Evolutionary conservation across 2,329 filamentous ascomycete genomes (phyloP).

Genomic region (Neospermospora avenae): DNA sequence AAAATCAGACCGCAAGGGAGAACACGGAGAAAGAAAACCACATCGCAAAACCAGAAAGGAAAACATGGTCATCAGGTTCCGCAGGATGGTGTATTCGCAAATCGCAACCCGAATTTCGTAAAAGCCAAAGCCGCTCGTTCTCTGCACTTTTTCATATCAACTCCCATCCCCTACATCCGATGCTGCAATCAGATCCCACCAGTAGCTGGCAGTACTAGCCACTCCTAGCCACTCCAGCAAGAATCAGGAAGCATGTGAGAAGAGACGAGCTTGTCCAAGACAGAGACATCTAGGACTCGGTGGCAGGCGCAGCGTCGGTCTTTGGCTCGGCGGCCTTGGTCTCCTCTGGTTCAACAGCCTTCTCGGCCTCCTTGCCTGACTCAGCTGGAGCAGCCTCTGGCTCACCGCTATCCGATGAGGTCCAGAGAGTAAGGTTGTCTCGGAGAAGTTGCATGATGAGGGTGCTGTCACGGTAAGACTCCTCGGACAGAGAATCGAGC

Average conservation of each 20-base stretch:
- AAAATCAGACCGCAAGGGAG: constrained; percentile 28
- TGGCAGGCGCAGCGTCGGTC: constrained; percentile 39
- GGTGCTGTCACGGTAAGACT: constrained; percentile 98
- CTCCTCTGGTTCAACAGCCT: constrained; percentile 49
- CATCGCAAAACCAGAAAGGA: constrained; percentile 35
- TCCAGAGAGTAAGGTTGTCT: constrained; percentile 98
- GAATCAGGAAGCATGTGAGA: constrained; percentile 38
- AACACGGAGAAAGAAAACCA: constrained; percentile 14
- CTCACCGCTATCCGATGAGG: constrained; percentile 85
- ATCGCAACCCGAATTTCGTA: constrained; percentile 26
- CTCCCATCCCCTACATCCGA: constrained; percentile 34
- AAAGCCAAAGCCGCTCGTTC: constrained; percentile 31
- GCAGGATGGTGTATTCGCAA: constrained; percentile 39
- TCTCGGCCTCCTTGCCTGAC: constrained; percentile 60
- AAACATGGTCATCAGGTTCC: constrained; percentile 37
- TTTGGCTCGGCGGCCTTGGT: constrained; percentile 31
- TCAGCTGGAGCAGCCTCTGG: constrained; percentile 58
- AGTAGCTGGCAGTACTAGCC: constrained; percentile 32
- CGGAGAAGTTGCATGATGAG: constrained; percentile 99
- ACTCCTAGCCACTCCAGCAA: constrained; percentile 33
- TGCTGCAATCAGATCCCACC: constrained; percentile 34
- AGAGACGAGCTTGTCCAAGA: constrained; percentile 38
- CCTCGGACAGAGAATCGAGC: constrained; percentile 95
- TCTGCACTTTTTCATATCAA: constrained; percentile 37
- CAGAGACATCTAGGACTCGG: constrained; percentile 50